A percentile compares a stretch with the other conserved stretches of the same genome.
phyloP scores from a whole-genome alignment of 2,329 filamentous ascomycete genomes.

The Fusarium sp. region DNA sequence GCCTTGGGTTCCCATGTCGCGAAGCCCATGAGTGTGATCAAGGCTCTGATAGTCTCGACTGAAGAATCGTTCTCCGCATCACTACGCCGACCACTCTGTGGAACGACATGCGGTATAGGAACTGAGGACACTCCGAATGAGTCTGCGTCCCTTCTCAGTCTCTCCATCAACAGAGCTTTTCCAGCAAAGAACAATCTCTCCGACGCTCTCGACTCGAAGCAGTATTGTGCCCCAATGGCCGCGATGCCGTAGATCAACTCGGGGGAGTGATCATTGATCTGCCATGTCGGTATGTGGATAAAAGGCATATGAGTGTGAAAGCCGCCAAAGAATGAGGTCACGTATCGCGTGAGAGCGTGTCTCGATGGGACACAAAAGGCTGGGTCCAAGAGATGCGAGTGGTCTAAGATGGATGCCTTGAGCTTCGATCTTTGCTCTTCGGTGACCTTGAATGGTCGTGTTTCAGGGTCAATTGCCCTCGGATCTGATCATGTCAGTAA shows the following conservation, averaged over 20 bases:
- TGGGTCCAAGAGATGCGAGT: constrained; percentile 41
- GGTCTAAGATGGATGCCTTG: constrained; percentile 14
- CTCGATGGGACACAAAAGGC: constrained; percentile 51
- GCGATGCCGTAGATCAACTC: constrained; percentile 51
- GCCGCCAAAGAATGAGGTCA: constrained; percentile 45
- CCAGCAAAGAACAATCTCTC: constrained; percentile 51
- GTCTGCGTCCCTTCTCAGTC: constrained; percentile 40
- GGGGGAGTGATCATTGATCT: constrained; percentile 46
- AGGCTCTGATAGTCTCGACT: constrained; percentile 49
- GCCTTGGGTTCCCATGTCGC: constrained; percentile 54
- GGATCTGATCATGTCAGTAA: background rate
- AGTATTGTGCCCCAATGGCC: constrained; percentile 54
- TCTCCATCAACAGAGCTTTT: constrained; percentile 49
- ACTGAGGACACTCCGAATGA: background rate
- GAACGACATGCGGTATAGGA: constrained; percentile 2
- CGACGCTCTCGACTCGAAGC: constrained; percentile 52
- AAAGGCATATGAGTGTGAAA: constrained; percentile 55
- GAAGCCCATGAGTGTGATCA: constrained; percentile 54
- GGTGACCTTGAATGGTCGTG: constrained; percentile 44
- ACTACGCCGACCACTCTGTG: constrained; percentile 5
- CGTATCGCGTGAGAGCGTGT: constrained; percentile 52
- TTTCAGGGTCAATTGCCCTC: constrained; percentile 7
- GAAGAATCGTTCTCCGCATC: background rate
- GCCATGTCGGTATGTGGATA: constrained; percentile 52
- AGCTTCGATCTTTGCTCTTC: constrained; percentile 50